phyloP scores from a whole-genome alignment of 805 yeast genomes.

The Saccharomycopsis sp. region DNA sequence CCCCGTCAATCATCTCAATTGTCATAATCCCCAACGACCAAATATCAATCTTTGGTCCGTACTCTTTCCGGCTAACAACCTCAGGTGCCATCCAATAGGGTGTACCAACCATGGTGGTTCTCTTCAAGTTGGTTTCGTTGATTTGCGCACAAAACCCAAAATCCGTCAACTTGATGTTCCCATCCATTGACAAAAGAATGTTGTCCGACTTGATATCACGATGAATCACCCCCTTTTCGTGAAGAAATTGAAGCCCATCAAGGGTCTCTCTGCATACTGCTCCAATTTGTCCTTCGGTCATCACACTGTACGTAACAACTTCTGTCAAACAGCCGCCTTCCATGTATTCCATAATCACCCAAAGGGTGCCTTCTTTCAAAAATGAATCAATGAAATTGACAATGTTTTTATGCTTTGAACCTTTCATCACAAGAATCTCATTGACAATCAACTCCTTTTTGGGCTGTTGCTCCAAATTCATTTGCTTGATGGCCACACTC shows the following conservation, averaged over 20 bases:
- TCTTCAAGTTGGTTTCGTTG: conserved; percentile 68
- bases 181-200: conserved; percentile 69
- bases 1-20: conserved; percentile 98
- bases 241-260: conserved; percentile 78
- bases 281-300: conserved; percentile 93
- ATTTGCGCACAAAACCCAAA: conserved; percentile 95
- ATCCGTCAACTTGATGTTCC: conserved; percentile 90
- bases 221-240: conserved; percentile 87
- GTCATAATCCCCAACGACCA: conserved; percentile 98
- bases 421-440: conserved; percentile 94
- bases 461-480: conserved; percentile 91
- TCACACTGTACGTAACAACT: conserved; percentile 78
- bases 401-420: conserved; percentile 79
- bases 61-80: conserved; percentile 90
- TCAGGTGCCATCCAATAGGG: conserved; percentile 99
- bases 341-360: conserved; percentile 99
- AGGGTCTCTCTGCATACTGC: conserved; percentile 90
- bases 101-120: conserved; percentile 98
- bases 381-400: conserved; percentile 90
- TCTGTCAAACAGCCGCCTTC: conserved; percentile 97
- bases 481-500: conserved; percentile 90
- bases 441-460: conserved; percentile 90
- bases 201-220: conserved; percentile 95
- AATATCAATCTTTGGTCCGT: conserved; percentile 93
- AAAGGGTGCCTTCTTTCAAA: conserved; percentile 64